Percentiles rank a stretch among this genome's conserved stretches.
phyloP scores from a whole-genome alignment of 345 rosid genomes.

The Ceriops tagal region DNA sequence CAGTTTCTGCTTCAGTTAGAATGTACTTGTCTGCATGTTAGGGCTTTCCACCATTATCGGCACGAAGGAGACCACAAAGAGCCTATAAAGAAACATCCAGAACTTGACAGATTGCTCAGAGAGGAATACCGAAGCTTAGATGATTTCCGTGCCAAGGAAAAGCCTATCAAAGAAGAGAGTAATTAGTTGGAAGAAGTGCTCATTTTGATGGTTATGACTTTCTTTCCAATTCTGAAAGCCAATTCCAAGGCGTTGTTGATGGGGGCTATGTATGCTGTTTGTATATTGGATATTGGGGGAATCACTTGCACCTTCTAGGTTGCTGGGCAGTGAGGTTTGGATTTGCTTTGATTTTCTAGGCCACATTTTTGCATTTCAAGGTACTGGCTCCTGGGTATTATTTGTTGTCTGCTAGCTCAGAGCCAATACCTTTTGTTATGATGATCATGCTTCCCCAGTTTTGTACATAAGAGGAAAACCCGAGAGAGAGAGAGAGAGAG shows the following conservation, averaged over 20 bases:
- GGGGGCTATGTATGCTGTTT: slow-evolving; percentile 19
- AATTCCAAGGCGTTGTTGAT: slow-evolving; percentile 16
- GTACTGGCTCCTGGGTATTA: slow-evolving; percentile 9
- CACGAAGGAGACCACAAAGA: slow-evolving; percentile 37
- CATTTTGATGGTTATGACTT: not conserved
- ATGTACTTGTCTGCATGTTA: slow-evolving; percentile 22
- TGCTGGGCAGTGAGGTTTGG: slow-evolving; percentile 26
- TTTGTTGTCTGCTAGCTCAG: slow-evolving; percentile 26
- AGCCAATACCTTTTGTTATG: slow-evolving; percentile 24
- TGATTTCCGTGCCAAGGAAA: slow-evolving; percentile 70
- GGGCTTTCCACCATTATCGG: slow-evolving; percentile 97
- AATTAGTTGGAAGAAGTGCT: slow-evolving; percentile 17
- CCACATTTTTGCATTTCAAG: not conserved
- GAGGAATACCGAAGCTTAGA: slow-evolving; percentile 61
- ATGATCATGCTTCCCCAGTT: slow-evolving; percentile 13
- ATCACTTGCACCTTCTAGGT: slow-evolving; percentile 12
- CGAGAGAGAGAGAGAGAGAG: not conserved
- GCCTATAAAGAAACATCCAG: slow-evolving; percentile 60
- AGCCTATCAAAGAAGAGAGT: slow-evolving; percentile 32
- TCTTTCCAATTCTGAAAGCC: slow-evolving; percentile 41
- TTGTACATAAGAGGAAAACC: slow-evolving; percentile 39
- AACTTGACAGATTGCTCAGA: slow-evolving; percentile 70
- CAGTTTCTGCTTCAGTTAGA: not conserved
- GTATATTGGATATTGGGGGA: slow-evolving; percentile 26
- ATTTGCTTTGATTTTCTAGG: slow-evolving; percentile 10